Evolutionary conservation across 768 basidiomycete genomes (phyloP).

Genomic region (Porpolomopsis calyptriformis): DNA sequence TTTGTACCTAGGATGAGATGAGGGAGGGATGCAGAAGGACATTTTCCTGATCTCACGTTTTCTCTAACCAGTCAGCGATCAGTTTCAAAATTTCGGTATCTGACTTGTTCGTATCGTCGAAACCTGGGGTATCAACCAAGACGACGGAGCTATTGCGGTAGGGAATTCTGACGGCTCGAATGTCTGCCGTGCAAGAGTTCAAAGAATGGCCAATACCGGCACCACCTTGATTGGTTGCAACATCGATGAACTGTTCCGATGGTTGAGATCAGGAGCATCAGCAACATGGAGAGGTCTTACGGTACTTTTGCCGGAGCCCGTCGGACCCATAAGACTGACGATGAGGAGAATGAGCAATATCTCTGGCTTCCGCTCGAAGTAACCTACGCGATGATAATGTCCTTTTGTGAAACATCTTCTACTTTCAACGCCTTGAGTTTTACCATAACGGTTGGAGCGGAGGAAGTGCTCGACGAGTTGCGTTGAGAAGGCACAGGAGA

Average conservation of each 20-base stretch:
- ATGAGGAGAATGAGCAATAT: not conserved
- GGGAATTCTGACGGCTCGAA: constrained; percentile 3
- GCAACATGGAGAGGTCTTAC: constrained; percentile 4
- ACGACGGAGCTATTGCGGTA: constrained; percentile 3
- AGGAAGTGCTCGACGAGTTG: not conserved
- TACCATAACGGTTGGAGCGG: not conserved
- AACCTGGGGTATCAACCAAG: constrained; percentile 15
- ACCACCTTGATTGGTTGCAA: constrained; percentile 3
- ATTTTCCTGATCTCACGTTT: constrained; percentile 1
- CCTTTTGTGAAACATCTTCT: not conserved
- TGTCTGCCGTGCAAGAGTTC: constrained; percentile 8
- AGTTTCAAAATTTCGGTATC: constrained; percentile 6
- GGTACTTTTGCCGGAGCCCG: constrained; percentile 17
- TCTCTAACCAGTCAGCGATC: constrained; percentile 8
- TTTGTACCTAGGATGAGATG: constrained; percentile 1
- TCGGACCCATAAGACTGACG: constrained; percentile 17
- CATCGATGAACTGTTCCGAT: constrained; percentile 11
- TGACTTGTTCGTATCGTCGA: constrained; percentile 6
- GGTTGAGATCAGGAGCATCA: not conserved
- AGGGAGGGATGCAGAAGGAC: not conserved
- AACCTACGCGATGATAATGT: constrained; percentile 7
- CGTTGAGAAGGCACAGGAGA: not conserved
- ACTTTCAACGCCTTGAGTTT: not conserved
- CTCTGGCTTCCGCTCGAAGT: not conserved
- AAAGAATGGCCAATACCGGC: constrained; percentile 2